These are phyloP conservation scores for Trichoderma erinaceum DNA, from an alignment of 495 filamentous ascomycete species.

Conservation along the genomic window DNA sequence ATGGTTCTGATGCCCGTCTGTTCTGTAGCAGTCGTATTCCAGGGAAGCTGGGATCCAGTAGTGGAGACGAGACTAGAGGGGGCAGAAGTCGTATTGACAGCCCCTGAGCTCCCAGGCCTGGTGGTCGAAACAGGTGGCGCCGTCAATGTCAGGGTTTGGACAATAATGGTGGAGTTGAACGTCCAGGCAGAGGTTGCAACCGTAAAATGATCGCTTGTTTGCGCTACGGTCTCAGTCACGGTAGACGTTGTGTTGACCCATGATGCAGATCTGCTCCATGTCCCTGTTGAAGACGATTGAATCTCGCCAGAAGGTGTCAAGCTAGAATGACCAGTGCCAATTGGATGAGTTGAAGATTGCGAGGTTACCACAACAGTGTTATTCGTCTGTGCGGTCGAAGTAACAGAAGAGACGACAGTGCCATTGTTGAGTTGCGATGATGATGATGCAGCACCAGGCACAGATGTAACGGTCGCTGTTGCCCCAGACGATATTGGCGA, in stretches of 20 bases:
- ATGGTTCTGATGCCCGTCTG: not conserved
- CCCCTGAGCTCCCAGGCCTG: not conserved
- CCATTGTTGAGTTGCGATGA: not conserved
- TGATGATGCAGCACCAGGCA: not conserved
- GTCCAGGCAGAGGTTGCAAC: not conserved
- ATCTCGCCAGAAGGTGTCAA: not conserved
- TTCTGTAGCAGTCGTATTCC: not conserved
- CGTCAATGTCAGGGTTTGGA: not conserved
- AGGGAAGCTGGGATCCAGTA: not conserved
- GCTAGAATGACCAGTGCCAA: not conserved
- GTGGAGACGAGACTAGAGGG: not conserved
- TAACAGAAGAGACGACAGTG: constrained; percentile 8
- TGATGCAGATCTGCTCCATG: not conserved
- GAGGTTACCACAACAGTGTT: not conserved
- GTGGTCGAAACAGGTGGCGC: not conserved
- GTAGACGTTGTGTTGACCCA: not conserved
- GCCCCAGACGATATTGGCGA: constrained; percentile 12
- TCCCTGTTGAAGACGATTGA: not conserved
- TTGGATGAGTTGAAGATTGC: not conserved
- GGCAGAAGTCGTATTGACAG: not conserved
- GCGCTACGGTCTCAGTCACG: not conserved
- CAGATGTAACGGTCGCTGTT: not conserved
- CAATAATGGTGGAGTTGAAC: not conserved
- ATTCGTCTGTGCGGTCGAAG: constrained; percentile 1
- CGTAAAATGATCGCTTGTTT: not conserved